Percentiles rank a stretch among this genome's conserved stretches.
Conservation (phyloP, 129 eudicot genomes). For the Chrysanthemum lavandulifolium region DNA sequence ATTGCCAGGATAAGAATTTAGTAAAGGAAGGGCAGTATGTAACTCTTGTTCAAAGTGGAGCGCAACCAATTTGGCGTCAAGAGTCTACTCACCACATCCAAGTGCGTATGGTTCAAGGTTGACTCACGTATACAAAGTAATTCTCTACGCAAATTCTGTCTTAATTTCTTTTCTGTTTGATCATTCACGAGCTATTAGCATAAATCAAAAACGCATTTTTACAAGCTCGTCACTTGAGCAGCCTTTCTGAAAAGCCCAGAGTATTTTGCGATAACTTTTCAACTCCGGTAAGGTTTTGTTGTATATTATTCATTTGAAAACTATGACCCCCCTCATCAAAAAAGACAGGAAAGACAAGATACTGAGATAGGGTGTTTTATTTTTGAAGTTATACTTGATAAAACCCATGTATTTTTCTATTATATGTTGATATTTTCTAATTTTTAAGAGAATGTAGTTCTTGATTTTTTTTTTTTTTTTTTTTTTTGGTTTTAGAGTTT, state of each 20-base stretch:
- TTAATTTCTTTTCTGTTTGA: constrained; percentile 6
- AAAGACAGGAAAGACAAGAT: constrained; percentile 8
- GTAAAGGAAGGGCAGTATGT: constrained; percentile 81
- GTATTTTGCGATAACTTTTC: constrained; percentile 14
- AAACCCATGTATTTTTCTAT: not conserved
- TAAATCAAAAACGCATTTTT: not conserved
- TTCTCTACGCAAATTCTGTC: not conserved
- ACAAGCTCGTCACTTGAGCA: not conserved
- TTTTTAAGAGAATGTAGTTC: not conserved
- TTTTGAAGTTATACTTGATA: constrained; percentile 5
- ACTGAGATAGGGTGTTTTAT: not conserved
- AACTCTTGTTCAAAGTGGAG: constrained; percentile 98
- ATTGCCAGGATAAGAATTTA: constrained; percentile 56
- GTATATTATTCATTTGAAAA: constrained; percentile 11
- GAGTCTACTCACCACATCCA: constrained; percentile 91
- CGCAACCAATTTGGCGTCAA: constrained; percentile 96
- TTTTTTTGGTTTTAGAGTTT: too few species aligned
- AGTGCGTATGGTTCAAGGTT: constrained; percentile 80
- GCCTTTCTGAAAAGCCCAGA: not conserved
- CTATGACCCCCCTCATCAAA: not conserved
- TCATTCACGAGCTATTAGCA: not conserved
- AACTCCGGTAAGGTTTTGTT: constrained; percentile 14
- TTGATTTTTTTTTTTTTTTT: too few species aligned
- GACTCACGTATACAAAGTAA: constrained; percentile 19
- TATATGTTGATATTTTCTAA: not conserved